Base-by-base conservation (phyloP, 345 rosid species). In the Bruguiera parviflora region DNA sequence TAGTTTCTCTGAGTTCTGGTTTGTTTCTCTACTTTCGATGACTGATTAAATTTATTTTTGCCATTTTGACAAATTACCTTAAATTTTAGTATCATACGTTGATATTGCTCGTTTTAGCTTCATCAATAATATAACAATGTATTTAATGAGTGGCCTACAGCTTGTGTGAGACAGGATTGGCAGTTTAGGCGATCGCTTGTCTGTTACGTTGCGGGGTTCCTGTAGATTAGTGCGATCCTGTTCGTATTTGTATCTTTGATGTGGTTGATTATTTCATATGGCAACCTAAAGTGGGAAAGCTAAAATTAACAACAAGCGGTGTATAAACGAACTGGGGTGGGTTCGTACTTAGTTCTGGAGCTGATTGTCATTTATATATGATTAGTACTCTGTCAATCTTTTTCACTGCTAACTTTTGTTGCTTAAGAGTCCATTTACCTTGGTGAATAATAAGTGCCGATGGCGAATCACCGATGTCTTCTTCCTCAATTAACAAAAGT, bases 281-380 rank as follows among this genome's bases (percentile, higher is more conserved):
- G 29, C 25, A 24, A 13, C 28, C 59, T 53, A 61, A 33, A 32
- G 63, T 18, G 61, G 56, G 33, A 35, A 61, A 35, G 39, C 52
- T 27, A 5, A 43, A 24, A 2, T 33, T 20, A 32, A 28, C 47
- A 59, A 66, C 63, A 28, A 63, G 65, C 60, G 73, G 73, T 66
- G n/a, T 63, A 1, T 51, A 47, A 28, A 9, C 51, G 68, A 58
- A 53, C 66, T 73, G 78, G 69, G 76, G 53, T 71, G 73, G 79
- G 63, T 71, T 67, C 49, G 43, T 58, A 47, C 58, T 68, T 69
- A 78, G 72, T 71, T 71, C 32, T 58, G 35, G 59, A 67, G 80
- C 28, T 33, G 21, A 55, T 60, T 63, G 69, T 70, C 77, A n/a
- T 32, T 52, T 46, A 31, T 16, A 11, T 15, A 22, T 61, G 73